These are phyloP conservation scores for Aspergillus bridgeri DNA, from an alignment of 495 filamentous ascomycete species.

Conservation along the genomic window DNA sequence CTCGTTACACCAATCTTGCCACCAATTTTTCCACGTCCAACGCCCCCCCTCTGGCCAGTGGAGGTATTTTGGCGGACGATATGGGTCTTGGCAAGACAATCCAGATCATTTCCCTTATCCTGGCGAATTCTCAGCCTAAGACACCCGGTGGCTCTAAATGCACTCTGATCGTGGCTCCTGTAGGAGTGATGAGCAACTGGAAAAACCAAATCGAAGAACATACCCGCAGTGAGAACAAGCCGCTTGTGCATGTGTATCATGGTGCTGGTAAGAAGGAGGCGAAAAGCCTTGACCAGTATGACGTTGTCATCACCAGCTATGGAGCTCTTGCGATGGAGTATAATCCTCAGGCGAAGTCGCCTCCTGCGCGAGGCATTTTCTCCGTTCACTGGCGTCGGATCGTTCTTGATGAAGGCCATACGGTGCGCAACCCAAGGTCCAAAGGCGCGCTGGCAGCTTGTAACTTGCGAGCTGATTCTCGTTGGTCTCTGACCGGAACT, in stretches of 20 bases:
- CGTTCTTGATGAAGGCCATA: conserved; percentile 86
- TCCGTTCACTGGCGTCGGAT: conserved; percentile 74
- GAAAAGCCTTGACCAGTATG: conserved; percentile 53
- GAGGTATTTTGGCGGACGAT: conserved; percentile 87
- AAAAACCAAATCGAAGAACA: conserved; percentile 75
- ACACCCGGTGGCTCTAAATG: conserved; percentile 42
- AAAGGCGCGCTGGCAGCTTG: conserved; percentile 67
- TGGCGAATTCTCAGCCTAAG: conserved; percentile 51
- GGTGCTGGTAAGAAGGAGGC: conserved; percentile 55
- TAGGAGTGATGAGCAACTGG: conserved; percentile 94
- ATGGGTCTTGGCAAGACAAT: conserved; percentile 96
- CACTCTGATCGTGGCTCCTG: conserved; percentile 79
- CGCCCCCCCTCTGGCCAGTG: conserved; percentile 63
- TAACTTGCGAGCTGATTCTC: conserved; percentile 62
- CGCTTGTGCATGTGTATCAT: conserved; percentile 74
- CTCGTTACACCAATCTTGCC: conserved; percentile 68
- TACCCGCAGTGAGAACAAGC: conserved; percentile 53
- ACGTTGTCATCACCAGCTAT: conserved; percentile 85
- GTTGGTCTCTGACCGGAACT: conserved; percentile 82
- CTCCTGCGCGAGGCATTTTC: conserved; percentile 49
- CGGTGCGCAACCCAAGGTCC: conserved; percentile 73
- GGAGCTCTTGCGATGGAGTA: conserved; percentile 53
- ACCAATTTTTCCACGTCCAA: conserved; percentile 63
- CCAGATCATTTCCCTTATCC: conserved; percentile 78
- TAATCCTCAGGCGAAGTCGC: conserved; percentile 28